phyloP scores from a whole-genome alignment of 2,329 filamentous ascomycete genomes.

The Sporothrix curviconia region DNA sequence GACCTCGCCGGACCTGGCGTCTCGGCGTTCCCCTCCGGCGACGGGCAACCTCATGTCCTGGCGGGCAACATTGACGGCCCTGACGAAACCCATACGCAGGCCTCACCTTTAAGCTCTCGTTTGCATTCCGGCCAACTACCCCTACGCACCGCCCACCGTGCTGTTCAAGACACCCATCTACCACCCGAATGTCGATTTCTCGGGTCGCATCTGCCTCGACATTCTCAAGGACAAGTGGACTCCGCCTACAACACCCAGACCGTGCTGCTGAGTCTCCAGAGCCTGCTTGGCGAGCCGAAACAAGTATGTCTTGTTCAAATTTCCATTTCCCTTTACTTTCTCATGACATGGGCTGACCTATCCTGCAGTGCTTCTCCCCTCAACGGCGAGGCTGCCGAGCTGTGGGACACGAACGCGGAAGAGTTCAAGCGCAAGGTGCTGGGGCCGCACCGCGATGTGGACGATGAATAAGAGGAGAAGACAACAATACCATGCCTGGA shows the following conservation, averaged over 20 bases:
- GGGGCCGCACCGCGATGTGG: slow-evolving; percentile 56
- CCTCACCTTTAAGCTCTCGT: slow-evolving; percentile 84
- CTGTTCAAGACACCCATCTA: slow-evolving; percentile 98
- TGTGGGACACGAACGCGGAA: slow-evolving; percentile 83
- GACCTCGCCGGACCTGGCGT: slow-evolving; percentile 87
- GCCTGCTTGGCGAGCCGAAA: slow-evolving; percentile 93
- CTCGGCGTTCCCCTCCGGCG: slow-evolving; percentile 86
- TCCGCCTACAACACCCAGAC: slow-evolving; percentile 92
- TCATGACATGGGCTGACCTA: too few species aligned
- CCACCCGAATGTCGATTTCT: slow-evolving; percentile 98
- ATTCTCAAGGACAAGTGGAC: slow-evolving; percentile 99
- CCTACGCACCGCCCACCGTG: slow-evolving; percentile 83
- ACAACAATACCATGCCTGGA: too few species aligned
- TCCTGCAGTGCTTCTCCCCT: slow-evolving; percentile 72
- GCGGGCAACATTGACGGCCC: slow-evolving; percentile 90
- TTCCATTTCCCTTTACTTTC: too few species aligned
- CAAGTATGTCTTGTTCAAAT: slow-evolving; percentile 62
- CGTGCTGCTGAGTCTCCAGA: slow-evolving; percentile 87
- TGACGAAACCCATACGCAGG: slow-evolving; percentile 84
- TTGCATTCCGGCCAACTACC: slow-evolving; percentile 87
- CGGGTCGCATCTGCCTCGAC: slow-evolving; percentile 91
- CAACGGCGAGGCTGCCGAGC: slow-evolving; percentile 90
- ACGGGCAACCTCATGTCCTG: slow-evolving; percentile 86
- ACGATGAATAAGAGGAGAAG: slow-evolving; percentile 46
- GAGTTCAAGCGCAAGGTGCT: slow-evolving; percentile 78